Evolutionary conservation across 306 rosid species (phyloP), one percentile per base, ranked within the genome.

Genomic region (Mimosa pudica): DNA sequence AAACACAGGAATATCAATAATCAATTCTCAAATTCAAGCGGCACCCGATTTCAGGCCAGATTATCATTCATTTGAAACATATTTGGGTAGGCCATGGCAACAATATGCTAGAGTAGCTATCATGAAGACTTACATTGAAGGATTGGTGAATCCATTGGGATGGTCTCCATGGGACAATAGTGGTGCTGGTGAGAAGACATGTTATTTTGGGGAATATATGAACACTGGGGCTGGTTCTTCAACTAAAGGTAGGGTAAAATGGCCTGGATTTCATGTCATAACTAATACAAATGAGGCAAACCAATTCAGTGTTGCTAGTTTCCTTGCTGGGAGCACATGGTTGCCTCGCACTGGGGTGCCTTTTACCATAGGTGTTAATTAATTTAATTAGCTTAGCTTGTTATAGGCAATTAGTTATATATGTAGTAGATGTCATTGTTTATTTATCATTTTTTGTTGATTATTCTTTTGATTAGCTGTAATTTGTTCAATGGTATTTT

Each of bases 31-130:
- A n/a, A 83, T 94, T 0, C 84, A 81, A 48, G 88, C 97, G 0
- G 97, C 94, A 0, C 63, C 85, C 0, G 94, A 94, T 7, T 80
- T 94, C 1, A 77, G 6, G 51, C 94, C 94, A 12, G 86, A 86
- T 4, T 36, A 78, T 2, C 1, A 10, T 0, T 14, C 48, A 0
- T 86, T 82, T 64, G 84, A 74, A 14, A 94, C 97, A 0, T 94
- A 87, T 74, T 77, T 92, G 73, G 98, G 97, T 36, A 87, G 97
- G 30, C 98, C 98, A 0, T 94, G 98, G 97, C 89, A 85, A 73
- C 81, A 80, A 42, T 92, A 90, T 52, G 86, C 98, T 0, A 65
- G 97, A 69, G 88, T 89, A 0, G 93, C 87, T 1, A 79, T 88
- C 4, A 79, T 94, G 83, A 86, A 87, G 48, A 77, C 89, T 1